Evolutionary conservation across 176 grass and related monocot species (phyloP).

Genomic region (Lolium perenne): DNA sequence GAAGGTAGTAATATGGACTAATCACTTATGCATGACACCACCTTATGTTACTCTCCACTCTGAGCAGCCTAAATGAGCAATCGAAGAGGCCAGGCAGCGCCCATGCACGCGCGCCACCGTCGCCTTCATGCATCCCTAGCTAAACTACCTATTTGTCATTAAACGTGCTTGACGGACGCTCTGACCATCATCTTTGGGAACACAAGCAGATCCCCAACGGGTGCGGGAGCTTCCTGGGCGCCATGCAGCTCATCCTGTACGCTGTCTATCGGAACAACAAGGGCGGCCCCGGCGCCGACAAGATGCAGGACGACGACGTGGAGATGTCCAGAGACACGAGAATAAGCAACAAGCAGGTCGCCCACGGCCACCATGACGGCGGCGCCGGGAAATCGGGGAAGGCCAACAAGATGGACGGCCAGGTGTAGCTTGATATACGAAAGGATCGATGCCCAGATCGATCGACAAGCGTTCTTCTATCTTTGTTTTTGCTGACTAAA

Average conservation of each 20-base stretch:
- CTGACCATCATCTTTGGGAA: background rate
- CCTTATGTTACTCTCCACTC: too few relatives aligned
- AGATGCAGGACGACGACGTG: constrained; percentile 23
- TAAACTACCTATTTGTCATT: background rate
- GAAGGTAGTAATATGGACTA: too few relatives aligned
- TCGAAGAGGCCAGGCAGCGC: background rate
- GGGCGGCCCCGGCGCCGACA: constrained; percentile 27
- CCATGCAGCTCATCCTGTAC: constrained; percentile 80
- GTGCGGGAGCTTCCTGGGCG: constrained; percentile 81
- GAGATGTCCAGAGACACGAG: constrained; percentile 45
- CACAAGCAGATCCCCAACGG: constrained; percentile 87
- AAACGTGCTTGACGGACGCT: background rate
- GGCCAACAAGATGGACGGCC: constrained; percentile 33
- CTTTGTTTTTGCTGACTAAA: background rate
- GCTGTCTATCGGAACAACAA: constrained; percentile 76
- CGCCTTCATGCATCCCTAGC: too few relatives aligned
- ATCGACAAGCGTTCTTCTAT: background rate
- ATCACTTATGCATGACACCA: too few relatives aligned
- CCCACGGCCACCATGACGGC: background rate
- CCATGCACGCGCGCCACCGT: too few relatives aligned
- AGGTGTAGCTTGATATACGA: background rate
- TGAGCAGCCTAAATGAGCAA: too few relatives aligned
- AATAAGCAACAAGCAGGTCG: constrained; percentile 44
- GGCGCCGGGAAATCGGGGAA: background rate
- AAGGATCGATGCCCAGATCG: too few relatives aligned